phyloP scores from a whole-genome alignment of 108 stramenopile species.

The Poteriospumella lacustris region DNA sequence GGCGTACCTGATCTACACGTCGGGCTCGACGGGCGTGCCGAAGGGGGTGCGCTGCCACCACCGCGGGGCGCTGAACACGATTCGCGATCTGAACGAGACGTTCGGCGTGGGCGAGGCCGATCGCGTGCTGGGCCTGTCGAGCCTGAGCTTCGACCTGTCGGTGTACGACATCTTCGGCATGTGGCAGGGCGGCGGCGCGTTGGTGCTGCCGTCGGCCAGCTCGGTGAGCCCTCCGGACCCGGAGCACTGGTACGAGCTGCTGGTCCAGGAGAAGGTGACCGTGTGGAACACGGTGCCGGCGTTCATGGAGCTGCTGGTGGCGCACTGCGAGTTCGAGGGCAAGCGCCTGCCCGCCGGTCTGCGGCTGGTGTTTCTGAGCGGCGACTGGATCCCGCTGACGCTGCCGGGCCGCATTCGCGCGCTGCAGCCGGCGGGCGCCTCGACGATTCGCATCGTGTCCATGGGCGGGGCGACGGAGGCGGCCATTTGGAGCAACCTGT shows the following conservation, averaged over 20 bases:
- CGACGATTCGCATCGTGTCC: slow-evolving; percentile 11
- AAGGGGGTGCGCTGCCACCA: slow-evolving; percentile 39
- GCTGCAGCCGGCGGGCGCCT: background rate
- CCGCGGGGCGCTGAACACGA: slow-evolving; percentile 20
- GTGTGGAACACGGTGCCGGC: slow-evolving; percentile 33
- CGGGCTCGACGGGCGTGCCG: slow-evolving; percentile 36
- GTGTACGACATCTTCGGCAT: slow-evolving; percentile 33
- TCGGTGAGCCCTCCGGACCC: slow-evolving; percentile 23
- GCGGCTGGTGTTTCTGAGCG: slow-evolving; percentile 12
- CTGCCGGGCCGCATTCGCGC: slow-evolving; percentile 22
- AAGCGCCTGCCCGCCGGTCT: background rate
- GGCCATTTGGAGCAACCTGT: slow-evolving; percentile 29
- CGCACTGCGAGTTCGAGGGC: background rate
- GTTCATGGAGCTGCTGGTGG: slow-evolving; percentile 22
- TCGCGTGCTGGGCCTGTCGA: slow-evolving; percentile 34
- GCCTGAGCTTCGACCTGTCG: slow-evolving; percentile 26
- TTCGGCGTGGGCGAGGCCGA: slow-evolving; percentile 19
- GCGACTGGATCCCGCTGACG: slow-evolving; percentile 19
- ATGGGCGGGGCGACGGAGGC: slow-evolving; percentile 37
- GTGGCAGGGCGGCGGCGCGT: background rate
- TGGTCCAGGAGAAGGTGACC: background rate
- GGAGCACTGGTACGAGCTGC: background rate
- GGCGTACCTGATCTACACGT: slow-evolving; percentile 42
- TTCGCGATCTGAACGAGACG: slow-evolving; percentile 13
- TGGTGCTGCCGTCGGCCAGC: slow-evolving; percentile 1